Conservation (phyloP, 768 basidiomycete species). For the Crassisporium funariophilum region DNA sequence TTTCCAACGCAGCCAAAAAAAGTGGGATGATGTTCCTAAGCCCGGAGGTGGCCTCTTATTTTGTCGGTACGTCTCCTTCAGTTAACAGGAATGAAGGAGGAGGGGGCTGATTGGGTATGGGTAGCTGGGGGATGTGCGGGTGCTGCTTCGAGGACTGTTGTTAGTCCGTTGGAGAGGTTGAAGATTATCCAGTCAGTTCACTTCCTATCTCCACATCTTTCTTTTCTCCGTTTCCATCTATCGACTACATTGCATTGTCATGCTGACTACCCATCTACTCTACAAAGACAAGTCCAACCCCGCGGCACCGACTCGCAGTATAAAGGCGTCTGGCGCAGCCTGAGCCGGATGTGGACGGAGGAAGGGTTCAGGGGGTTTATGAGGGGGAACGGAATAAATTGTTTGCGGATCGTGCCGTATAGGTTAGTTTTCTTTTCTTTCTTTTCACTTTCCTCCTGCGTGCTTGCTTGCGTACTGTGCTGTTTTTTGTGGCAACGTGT, state of each 20-base stretch:
- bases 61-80: constrained; percentile 35
- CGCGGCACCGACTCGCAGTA: constrained; percentile 64
- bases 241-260: constrained; percentile 8
- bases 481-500: too few species aligned
- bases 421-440: too few species aligned
- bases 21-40: too few species aligned
- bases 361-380: constrained; percentile 93
- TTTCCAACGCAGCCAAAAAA: too few species aligned
- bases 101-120: not conserved
- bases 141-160: constrained; percentile 84
- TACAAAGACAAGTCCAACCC: constrained; percentile 97
- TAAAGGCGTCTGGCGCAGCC: constrained; percentile 81
- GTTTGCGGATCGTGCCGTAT: constrained; percentile 92
- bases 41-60: constrained; percentile 46
- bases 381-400: constrained; percentile 92
- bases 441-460: too few species aligned
- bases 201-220: constrained; percentile 10
- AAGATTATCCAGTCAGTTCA: constrained; percentile 92
- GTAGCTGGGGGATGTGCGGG: constrained; percentile 60
- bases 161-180: constrained; percentile 87
- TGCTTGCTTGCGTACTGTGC: too few species aligned
- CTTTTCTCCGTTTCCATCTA: not conserved
- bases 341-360: constrained; percentile 89
- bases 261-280: too few species aligned
- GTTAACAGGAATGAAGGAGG: not conserved